Percentiles rank a stretch among this genome's conserved stretches.
phyloP scores from a whole-genome alignment of 2,329 filamentous ascomycete genomes.

The Clonostachys solani region DNA sequence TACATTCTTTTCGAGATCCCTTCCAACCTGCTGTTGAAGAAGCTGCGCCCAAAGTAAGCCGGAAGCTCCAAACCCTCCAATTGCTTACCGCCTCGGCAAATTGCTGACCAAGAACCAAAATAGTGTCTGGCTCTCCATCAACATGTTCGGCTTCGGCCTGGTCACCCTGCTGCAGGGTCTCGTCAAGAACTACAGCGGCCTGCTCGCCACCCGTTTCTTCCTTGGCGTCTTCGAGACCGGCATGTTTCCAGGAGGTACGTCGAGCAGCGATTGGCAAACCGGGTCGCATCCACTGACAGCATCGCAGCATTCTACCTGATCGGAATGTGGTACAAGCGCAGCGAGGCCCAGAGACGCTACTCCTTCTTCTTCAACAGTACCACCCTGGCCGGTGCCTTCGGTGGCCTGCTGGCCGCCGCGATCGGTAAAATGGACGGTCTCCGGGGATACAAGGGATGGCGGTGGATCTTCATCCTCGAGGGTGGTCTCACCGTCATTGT shows the following conservation, averaged over 20 bases:
- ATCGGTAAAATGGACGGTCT: constrained; percentile 84
- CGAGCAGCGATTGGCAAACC: too few relatives aligned
- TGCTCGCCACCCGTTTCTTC: constrained; percentile 81
- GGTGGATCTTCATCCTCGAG: constrained; percentile 82
- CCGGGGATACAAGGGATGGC: constrained; percentile 66
- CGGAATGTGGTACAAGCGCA: constrained; percentile 85
- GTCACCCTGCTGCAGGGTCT: constrained; percentile 73
- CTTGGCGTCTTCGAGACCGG: constrained; percentile 73
- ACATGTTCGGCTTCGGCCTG: constrained; percentile 82
- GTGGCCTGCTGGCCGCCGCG: constrained; percentile 77
- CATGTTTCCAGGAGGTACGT: constrained; percentile 53
- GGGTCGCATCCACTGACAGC: background rate
- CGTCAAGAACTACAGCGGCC: constrained; percentile 70
- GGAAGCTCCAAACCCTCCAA: background rate
- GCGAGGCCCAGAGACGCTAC: constrained; percentile 87
- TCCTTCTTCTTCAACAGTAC: constrained; percentile 90
- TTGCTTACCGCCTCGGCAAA: too few relatives aligned
- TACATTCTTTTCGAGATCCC: constrained; percentile 72
- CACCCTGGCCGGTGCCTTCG: constrained; percentile 77
- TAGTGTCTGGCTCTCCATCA: constrained; percentile 65
- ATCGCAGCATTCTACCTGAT: constrained; percentile 59
- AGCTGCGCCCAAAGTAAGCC: constrained; percentile 33
- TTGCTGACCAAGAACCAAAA: constrained; percentile 14
- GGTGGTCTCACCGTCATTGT: constrained; percentile 60
- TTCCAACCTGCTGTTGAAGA: constrained; percentile 29